A percentile compares a stretch with the other conserved stretches of the same genome.
These are phyloP conservation scores for Eucalyptus regnans DNA, from an alignment of 345 rosid genomes.

Conservation along the genomic window DNA sequence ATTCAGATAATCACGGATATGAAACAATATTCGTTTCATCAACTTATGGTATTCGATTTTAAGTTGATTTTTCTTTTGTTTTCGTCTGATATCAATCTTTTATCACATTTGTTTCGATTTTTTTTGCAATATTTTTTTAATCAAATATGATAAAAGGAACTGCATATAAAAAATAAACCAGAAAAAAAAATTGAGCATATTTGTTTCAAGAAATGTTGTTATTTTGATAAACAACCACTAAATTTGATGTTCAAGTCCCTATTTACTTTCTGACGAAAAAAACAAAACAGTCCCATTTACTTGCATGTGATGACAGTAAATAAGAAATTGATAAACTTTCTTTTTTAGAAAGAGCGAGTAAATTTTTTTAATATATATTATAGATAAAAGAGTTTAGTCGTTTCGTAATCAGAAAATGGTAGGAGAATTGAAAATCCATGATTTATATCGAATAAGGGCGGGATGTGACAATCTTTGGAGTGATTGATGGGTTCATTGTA, in stretches of 20 bases:
- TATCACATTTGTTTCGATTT: fast-evolving
- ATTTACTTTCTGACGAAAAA: too few species aligned
- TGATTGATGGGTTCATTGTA: too few species aligned
- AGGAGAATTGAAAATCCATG: background rate
- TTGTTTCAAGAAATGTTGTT: background rate
- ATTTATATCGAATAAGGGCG: background rate
- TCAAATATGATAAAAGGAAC: background rate
- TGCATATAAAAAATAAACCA: background rate
- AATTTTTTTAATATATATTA: too few species aligned
- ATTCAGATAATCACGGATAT: background rate
- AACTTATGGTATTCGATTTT: fast-evolving
- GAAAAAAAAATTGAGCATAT: background rate
- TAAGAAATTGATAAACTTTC: background rate
- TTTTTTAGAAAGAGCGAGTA: background rate
- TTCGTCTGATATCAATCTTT: background rate
- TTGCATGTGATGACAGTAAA: background rate
- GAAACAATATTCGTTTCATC: background rate
- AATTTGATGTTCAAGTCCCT: background rate
- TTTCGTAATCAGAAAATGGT: background rate
- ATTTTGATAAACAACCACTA: background rate
- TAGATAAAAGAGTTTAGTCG: background rate
- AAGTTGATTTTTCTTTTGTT: background rate
- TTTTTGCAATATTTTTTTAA: background rate
- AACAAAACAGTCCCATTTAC: background rate
- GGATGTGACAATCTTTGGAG: too few species aligned